These are phyloP conservation scores for Picea abies DNA, from an alignment of 83 land plant species.

Conservation along the genomic window DNA sequence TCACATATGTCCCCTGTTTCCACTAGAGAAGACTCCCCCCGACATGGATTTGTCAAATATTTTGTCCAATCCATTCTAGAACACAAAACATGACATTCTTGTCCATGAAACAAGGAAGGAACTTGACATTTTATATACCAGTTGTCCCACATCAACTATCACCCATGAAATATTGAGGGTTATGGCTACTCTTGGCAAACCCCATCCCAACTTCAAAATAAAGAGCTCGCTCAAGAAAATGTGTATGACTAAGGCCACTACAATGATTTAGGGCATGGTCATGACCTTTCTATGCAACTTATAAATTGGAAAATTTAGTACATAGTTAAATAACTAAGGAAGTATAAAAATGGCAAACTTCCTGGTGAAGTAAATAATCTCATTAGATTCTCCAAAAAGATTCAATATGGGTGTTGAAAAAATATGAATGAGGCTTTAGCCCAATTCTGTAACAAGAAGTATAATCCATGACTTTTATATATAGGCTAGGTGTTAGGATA, in stretches of 20 bases:
- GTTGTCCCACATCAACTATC: background rate
- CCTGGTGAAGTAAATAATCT: slow-evolving; percentile 25
- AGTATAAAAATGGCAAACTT: slow-evolving; percentile 52
- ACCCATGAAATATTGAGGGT: too few relatives aligned
- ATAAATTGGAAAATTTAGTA: slow-evolving; percentile 48
- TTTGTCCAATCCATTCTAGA: background rate
- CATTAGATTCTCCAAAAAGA: slow-evolving; percentile 22
- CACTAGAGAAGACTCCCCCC: too few relatives aligned
- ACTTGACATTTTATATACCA: slow-evolving; percentile 19
- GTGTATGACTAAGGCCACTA: slow-evolving; percentile 40
- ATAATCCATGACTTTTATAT: slow-evolving; percentile 72
- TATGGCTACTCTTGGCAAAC: too few relatives aligned
- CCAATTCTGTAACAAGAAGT: slow-evolving; percentile 17
- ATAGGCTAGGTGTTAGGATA: slow-evolving; percentile 21
- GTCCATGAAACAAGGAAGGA: slow-evolving; percentile 31
- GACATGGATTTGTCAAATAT: too few relatives aligned
- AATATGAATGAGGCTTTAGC: slow-evolving; percentile 25
- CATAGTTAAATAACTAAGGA: slow-evolving; percentile 64
- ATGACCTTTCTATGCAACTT: slow-evolving; percentile 67
- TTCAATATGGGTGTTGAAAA: slow-evolving; percentile 31
- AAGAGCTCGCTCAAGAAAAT: slow-evolving; percentile 46
- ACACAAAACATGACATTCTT: slow-evolving; percentile 32
- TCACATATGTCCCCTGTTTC: too few relatives aligned
- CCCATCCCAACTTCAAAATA: slow-evolving; percentile 11
- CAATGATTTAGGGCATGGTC: slow-evolving; percentile 44